Evolutionary conservation across 148 eudicot genomes (phyloP).

Genomic region (Camellia granthamiana): DNA sequence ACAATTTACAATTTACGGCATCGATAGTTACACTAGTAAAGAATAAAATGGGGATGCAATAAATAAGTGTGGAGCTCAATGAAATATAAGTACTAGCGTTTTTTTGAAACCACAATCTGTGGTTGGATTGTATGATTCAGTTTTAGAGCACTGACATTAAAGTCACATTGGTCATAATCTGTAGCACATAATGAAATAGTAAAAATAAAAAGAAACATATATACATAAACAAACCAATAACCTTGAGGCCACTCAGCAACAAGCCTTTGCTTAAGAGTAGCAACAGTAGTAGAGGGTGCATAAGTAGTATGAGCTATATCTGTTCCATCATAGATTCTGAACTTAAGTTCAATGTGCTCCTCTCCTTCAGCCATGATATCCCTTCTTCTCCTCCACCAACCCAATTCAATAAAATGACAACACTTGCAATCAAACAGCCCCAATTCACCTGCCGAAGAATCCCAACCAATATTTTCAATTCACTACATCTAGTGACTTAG

Average conservation of each 20-base stretch:
- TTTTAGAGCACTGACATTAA: background rate
- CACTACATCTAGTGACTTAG: background rate
- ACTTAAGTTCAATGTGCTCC: conserved; percentile 43
- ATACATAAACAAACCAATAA: conserved; percentile 12
- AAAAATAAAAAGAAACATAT: background rate
- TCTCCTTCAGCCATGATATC: conserved; percentile 46
- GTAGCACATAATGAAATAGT: background rate
- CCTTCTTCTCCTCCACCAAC: conserved; percentile 1
- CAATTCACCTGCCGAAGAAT: conserved; percentile 32
- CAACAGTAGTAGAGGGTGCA: conserved; percentile 38
- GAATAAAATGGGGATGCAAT: background rate
- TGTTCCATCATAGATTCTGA: conserved; percentile 53
- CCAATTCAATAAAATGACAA: conserved; percentile 12
- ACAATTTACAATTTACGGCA: background rate
- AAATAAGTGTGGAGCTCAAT: background rate
- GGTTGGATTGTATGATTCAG: too few relatives aligned
- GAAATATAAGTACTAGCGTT: background rate
- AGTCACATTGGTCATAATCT: background rate
- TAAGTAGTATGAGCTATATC: conserved; percentile 51
- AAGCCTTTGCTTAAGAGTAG: conserved; percentile 55
- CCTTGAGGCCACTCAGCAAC: conserved; percentile 62
- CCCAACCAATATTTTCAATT: background rate
- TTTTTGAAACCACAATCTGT: background rate
- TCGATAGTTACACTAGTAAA: background rate
- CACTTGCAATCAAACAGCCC: conserved; percentile 11